phyloP scores from a whole-genome alignment of 345 rosid species.

The Euphorbia tirucalli region DNA sequence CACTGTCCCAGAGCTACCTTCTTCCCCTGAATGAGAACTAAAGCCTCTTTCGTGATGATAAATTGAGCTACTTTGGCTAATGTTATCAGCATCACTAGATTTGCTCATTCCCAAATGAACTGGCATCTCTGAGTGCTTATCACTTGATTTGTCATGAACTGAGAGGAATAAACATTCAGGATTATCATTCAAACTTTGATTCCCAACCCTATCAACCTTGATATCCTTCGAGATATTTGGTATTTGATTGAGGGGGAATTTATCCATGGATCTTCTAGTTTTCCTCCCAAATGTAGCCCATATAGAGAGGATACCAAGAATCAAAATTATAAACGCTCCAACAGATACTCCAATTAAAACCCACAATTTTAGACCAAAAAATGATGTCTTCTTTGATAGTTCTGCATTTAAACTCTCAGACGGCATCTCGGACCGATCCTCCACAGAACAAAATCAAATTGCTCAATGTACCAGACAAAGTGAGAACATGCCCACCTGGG shows the following conservation, averaged over 20 bases:
- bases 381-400: slow-evolving; percentile 66
- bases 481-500: slow-evolving; percentile 33
- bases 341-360: slow-evolving; percentile 79
- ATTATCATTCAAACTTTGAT: slow-evolving; percentile 42
- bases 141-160: slow-evolving; percentile 54
- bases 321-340: slow-evolving; percentile 69
- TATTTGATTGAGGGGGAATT: slow-evolving; percentile 55
- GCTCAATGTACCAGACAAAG: slow-evolving; percentile 12
- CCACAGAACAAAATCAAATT: slow-evolving; percentile 9
- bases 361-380: slow-evolving; percentile 90
- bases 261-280: slow-evolving; percentile 52
- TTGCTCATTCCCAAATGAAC: slow-evolving; percentile 61
- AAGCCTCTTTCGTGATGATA: slow-evolving; percentile 63
- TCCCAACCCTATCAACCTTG: slow-evolving; percentile 71
- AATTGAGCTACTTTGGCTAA: slow-evolving; percentile 73
- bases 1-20: slow-evolving; percentile 68
- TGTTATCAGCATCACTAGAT: slow-evolving; percentile 76
- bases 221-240: slow-evolving; percentile 86
- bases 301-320: slow-evolving; percentile 75
- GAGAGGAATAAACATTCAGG: slow-evolving; percentile 46
- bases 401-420: slow-evolving; percentile 64
- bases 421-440: slow-evolving; percentile 57
- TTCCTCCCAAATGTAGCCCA: slow-evolving; percentile 74
- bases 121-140: slow-evolving; percentile 46
- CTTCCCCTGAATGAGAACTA: slow-evolving; percentile 84